Evolutionary conservation across 371 early-diverging fungal species (phyloP).

Genomic region (Conidiobolus incongruus): DNA sequence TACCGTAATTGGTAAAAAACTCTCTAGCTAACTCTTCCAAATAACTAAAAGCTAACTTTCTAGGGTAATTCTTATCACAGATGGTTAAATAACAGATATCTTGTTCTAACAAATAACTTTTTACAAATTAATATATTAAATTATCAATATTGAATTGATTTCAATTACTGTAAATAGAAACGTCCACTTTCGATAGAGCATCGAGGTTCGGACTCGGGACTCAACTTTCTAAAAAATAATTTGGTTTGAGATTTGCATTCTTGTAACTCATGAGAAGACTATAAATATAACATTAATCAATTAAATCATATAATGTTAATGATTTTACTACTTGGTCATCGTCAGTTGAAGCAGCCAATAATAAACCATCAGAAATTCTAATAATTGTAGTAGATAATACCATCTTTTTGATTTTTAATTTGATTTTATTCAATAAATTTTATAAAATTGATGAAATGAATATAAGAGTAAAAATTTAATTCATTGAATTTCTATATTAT

Average conservation of each 20-base stretch:
- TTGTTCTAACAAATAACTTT: conserved; percentile 72
- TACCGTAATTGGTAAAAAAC: conserved; percentile 77
- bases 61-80: conserved; percentile 81
- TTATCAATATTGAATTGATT: not conserved
- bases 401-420: no score
- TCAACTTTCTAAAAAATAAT: conserved; percentile 64
- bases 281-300: not conserved
- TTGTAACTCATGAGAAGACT: conserved; percentile 48
- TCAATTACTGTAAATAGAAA: conserved; percentile 65
- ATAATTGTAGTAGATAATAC: conserved; percentile 87
- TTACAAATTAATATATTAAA: not conserved
- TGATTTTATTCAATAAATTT: no score
- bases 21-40: conserved; percentile 86
- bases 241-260: conserved; percentile 89
- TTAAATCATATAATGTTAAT: not conserved
- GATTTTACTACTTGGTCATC: conserved; percentile 61
- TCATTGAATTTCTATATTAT: no score
- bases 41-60: conserved; percentile 85
- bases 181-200: conserved; percentile 85
- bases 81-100: conserved; percentile 84
- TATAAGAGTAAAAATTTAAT: no score
- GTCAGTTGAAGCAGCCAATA: conserved; percentile 90
- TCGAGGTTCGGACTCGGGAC: conserved; percentile 60
- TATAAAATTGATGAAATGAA: no score
- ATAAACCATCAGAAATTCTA: conserved; percentile 81